Evolutionary conservation across 2,329 filamentous ascomycete species (phyloP), one percentile per base, ranked within the genome.

Genomic region (Aureobasidium sp.): DNA sequence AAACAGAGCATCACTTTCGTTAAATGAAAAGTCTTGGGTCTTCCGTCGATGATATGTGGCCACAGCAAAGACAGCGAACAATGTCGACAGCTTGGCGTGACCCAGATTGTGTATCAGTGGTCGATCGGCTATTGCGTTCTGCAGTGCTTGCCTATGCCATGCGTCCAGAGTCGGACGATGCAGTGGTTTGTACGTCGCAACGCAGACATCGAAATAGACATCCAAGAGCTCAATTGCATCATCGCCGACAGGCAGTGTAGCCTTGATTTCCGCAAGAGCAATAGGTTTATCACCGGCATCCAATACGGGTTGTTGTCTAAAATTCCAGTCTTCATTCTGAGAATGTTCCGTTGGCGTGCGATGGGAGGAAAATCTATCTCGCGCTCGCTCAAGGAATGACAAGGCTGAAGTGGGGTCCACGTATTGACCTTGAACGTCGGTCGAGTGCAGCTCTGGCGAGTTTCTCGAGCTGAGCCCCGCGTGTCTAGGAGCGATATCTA

Each of bases 121-220:
- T 29, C 41, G 27, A 15, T 22, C 48, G 14, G 22, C 15, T 29
- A 20, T 17, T 34, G 34, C 44, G 53, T 47, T 58, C 22, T 51
- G 41, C 20, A 5, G 37, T 27, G 42, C 52, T 36, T 29, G 45
- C 12, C 20, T 34, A 20, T 71, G 66, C 80, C 82, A 84, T 0
- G 65, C 57, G 56, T 82, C 77, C 0, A 83, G 78, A 2, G 78
- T 81, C 0, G 80, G 80, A 0, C 81, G 74, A 66, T 85, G 82
- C 22, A 86, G 67, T 62, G 85, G 82, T 3, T 83, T 78, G 65
- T 85, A 84, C 0, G 83, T 86, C 0, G 83, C 82, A 22, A 84
- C 81, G 7, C 82, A 83, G 62, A 82, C 83, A 51, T 85, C 82
- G 64, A 86, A 86, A 60, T 85, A 86, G 7, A 82, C 73, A 8